A percentile compares a stretch with the other conserved stretches of the same genome.
Conservation (phyloP, 2,329 filamentous ascomycete species). For the Fusarium caatingaense region DNA sequence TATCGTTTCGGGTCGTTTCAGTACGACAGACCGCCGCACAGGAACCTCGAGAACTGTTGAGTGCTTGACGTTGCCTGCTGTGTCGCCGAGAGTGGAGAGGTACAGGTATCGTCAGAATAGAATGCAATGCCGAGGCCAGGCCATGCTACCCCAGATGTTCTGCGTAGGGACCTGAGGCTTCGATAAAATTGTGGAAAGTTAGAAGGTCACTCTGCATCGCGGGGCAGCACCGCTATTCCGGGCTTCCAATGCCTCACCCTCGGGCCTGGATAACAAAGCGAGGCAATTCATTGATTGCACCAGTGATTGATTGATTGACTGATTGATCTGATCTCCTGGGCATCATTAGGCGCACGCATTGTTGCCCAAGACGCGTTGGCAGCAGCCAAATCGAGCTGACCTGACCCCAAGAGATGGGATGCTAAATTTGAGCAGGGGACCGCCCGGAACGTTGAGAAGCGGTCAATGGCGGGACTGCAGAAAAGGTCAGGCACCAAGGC, state of each 20-base stretch:
- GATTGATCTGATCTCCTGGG: constrained; percentile 38
- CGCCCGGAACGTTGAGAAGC: constrained; percentile 50
- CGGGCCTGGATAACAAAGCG: constrained; percentile 15
- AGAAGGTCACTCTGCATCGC: constrained; percentile 24
- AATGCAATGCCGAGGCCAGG: constrained; percentile 8
- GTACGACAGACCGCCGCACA: background rate
- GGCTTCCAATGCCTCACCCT: constrained; percentile 31
- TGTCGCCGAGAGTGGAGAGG: constrained; percentile 36
- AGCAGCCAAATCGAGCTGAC: constrained; percentile 45
- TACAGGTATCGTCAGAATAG: constrained; percentile 32
- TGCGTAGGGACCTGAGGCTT: constrained; percentile 10
- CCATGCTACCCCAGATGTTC: constrained; percentile 49
- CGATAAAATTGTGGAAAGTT: constrained; percentile 13
- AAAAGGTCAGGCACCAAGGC: constrained; percentile 48
- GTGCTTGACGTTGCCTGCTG: background rate
- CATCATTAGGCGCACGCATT: constrained; percentile 51
- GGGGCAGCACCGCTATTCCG: constrained; percentile 33
- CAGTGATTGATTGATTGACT: constrained; percentile 36
- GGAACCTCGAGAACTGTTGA: constrained; percentile 15
- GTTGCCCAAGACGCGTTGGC: constrained; percentile 50
- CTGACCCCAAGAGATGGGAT: constrained; percentile 46
- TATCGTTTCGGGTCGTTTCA: constrained; percentile 5
- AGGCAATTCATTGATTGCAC: constrained; percentile 15
- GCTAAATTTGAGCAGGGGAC: constrained; percentile 48
- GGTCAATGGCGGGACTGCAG: constrained; percentile 47